Conservation (phyloP, 306 rosid genomes). For the Lithocarpus polystachyus region DNA sequence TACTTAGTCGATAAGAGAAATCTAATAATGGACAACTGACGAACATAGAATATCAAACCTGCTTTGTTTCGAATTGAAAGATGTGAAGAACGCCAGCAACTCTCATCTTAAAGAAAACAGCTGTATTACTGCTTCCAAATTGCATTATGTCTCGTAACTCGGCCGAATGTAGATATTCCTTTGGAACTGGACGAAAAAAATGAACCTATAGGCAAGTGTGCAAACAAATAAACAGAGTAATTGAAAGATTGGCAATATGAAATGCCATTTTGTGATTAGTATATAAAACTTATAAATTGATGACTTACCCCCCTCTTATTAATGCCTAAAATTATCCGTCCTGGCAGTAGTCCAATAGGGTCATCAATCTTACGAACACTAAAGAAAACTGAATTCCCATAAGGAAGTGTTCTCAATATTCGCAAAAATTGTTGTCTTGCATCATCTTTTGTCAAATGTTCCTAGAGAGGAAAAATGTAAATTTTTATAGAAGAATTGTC, state of each 20-base stretch:
- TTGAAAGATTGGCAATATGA: background rate
- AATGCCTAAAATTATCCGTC: slow-evolving; percentile 87
- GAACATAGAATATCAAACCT: slow-evolving; percentile 43
- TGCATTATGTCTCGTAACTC: slow-evolving; percentile 97
- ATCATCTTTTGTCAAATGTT: slow-evolving; percentile 78
- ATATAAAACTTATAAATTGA: background rate
- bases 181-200: slow-evolving; percentile 94
- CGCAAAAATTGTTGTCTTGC: slow-evolving; percentile 93
- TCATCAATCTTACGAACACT: slow-evolving; percentile 91
- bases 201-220: slow-evolving; percentile 56
- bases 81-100: slow-evolving; percentile 97
- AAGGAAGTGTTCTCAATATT: slow-evolving; percentile 81
- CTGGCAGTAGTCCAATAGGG: slow-evolving; percentile 95
- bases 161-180: slow-evolving; percentile 93
- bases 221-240: background rate
- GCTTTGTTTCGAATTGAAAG: slow-evolving; percentile 95
- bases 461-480: slow-evolving; percentile 37
- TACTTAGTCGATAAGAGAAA: background rate
- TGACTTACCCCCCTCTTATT: slow-evolving; percentile 89
- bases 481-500: slow-evolving; percentile 2
- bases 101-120: slow-evolving; percentile 96
- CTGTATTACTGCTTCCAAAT: slow-evolving; percentile 95
- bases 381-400: slow-evolving; percentile 87
- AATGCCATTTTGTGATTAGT: background rate
- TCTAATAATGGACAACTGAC: background rate